phyloP scores from a whole-genome alignment of 2,329 filamentous ascomycete genomes.

The Ophiostoma triangulosporum region DNA sequence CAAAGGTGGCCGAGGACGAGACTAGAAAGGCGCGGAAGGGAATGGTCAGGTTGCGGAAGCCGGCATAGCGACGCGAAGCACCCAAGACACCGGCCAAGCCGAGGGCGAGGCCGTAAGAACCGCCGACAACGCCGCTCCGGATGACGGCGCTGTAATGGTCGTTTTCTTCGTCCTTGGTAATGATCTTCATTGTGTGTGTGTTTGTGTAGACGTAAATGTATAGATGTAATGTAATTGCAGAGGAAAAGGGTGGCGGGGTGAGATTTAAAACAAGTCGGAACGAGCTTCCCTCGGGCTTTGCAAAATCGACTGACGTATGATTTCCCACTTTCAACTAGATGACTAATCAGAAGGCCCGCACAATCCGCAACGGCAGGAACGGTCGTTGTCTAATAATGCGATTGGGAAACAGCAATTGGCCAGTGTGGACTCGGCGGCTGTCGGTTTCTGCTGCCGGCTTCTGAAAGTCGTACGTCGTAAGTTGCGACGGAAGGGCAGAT shows the following conservation, averaged over 20 bases:
- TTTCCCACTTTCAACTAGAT: conserved; percentile 1
- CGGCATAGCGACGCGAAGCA: conserved; percentile 58
- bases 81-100: conserved; percentile 55
- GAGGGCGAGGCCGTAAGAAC: conserved; percentile 49
- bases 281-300: conserved; percentile 4
- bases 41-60: conserved; percentile 69
- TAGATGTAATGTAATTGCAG: conserved; percentile 6
- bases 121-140: conserved; percentile 65
- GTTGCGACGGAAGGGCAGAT: too few species aligned
- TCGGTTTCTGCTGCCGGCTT: not conserved
- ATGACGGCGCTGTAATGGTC: conserved; percentile 74
- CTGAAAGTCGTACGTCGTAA: not conserved
- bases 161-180: conserved; percentile 84
- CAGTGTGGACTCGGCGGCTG: not conserved
- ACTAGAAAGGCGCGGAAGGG: conserved; percentile 88
- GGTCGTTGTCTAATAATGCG: not conserved
- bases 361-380: not conserved
- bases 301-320: conserved; percentile 11
- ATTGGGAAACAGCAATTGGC: not conserved
- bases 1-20: conserved; percentile 68
- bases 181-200: conserved; percentile 74
- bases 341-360: conserved; percentile 2
- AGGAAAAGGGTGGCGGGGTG: not conserved
- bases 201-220: not conserved
- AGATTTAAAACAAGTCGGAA: not conserved